Conservation (phyloP, 2,329 filamentous ascomycete genomes). For the Penicillium sp. region DNA sequence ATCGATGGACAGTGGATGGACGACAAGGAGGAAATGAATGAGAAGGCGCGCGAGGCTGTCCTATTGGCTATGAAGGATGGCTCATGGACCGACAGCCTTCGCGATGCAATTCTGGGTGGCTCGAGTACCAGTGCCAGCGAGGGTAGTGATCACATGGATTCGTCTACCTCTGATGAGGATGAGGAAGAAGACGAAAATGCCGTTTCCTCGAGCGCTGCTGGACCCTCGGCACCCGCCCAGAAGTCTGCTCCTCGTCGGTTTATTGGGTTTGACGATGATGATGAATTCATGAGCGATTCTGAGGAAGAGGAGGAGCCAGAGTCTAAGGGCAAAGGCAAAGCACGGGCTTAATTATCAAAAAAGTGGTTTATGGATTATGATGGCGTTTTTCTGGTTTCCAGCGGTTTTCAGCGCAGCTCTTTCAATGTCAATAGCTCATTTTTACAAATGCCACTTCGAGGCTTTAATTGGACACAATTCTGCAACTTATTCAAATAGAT, state of each 20-base stretch:
- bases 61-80: conserved; percentile 70
- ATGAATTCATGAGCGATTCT: conserved; percentile 49
- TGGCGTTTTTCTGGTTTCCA: conserved; percentile 12
- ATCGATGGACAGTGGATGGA: conserved; percentile 93
- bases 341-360: conserved; percentile 25
- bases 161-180: conserved; percentile 34
- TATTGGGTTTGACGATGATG: conserved; percentile 52
- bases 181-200: conserved; percentile 41
- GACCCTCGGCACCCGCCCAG: conserved; percentile 25
- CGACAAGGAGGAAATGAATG: conserved; percentile 84
- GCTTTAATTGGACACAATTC: neutral
- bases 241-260: conserved; percentile 38
- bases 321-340: conserved; percentile 40
- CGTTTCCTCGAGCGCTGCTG: conserved; percentile 18
- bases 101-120: conserved; percentile 35
- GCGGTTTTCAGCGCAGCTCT: neutral
- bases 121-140: conserved; percentile 44
- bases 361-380: conserved; percentile 16
- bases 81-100: conserved; percentile 45
- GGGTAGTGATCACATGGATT: conserved; percentile 33
- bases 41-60: conserved; percentile 78
- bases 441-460: neutral
- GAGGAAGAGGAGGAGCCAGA: conserved; percentile 35
- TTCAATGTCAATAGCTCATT: neutral
- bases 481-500: neutral